Evolutionary conservation across 345 rosid genomes (phyloP).

Genomic region (Cardamine resedifolia): DNA sequence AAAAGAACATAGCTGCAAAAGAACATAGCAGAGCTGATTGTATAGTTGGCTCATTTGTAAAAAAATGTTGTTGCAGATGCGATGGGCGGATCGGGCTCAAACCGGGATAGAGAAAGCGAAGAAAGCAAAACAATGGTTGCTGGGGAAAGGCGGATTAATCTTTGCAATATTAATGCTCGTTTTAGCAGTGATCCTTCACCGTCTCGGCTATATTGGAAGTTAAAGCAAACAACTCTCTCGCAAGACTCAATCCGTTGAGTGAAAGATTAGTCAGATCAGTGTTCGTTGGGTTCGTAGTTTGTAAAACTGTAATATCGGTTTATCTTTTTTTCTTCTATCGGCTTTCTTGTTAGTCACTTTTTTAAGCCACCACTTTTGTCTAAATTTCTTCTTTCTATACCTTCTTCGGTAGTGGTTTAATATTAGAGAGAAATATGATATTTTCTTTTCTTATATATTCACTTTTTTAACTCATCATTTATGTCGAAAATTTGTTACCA

Average conservation of each 20-base stretch:
- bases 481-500: neutral
- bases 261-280: conserved; percentile 11
- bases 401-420: conserved; percentile 16
- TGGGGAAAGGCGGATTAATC: conserved; percentile 79
- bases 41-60: neutral
- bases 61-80: conserved; percentile 57
- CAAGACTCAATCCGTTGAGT: neutral
- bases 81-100: conserved; percentile 84
- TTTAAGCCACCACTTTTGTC: conserved; percentile 9
- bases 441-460: neutral
- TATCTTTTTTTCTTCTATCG: neutral
- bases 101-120: conserved; percentile 69
- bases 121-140: conserved; percentile 92
- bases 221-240: conserved; percentile 31
- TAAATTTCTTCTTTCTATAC: neutral
- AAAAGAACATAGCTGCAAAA: conserved; percentile 10
- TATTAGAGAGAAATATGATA: neutral
- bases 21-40: neutral
- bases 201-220: conserved; percentile 75
- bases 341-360: neutral
- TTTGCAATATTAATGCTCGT: conserved; percentile 79
- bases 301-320: conserved; percentile 25
- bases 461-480: neutral
- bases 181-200: conserved; percentile 74
- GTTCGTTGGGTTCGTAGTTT: conserved; percentile 17